Conservation (phyloP, 371 early-diverging fungal species). For the Pancytospora philotis region DNA sequence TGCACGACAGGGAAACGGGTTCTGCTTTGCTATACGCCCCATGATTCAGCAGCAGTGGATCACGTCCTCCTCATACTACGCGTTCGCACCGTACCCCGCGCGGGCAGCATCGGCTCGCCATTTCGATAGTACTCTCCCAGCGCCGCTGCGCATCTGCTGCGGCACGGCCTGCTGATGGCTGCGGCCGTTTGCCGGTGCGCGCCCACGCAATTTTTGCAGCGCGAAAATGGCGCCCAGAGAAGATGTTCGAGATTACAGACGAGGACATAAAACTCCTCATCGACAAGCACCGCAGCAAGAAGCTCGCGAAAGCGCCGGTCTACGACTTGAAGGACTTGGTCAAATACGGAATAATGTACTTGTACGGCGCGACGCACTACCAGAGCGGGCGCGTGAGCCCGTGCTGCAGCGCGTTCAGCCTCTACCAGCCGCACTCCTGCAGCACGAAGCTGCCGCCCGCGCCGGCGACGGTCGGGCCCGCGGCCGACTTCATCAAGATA, state of each 20-base stretch:
- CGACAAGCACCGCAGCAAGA: slow-evolving; percentile 7
- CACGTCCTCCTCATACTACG: too few species aligned
- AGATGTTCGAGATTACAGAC: slow-evolving; percentile 26
- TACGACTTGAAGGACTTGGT: slow-evolving; percentile 17
- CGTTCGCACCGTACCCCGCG: too few species aligned
- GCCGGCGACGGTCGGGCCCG: not conserved
- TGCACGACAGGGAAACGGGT: too few species aligned
- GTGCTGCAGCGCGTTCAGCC: not conserved
- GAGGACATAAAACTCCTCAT: slow-evolving; percentile 14
- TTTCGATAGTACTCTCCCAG: too few species aligned
- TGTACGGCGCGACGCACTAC: slow-evolving; percentile 22
- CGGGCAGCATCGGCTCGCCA: too few species aligned
- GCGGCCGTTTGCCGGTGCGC: too few species aligned
- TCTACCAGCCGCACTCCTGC: slow-evolving; percentile 4
- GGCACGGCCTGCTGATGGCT: too few species aligned
- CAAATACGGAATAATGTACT: slow-evolving; percentile 18
- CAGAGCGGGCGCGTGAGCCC: not conserved
- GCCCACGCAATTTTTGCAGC: too few species aligned
- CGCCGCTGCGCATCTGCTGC: too few species aligned
- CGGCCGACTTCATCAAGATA: not conserved
- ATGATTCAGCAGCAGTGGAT: too few species aligned
- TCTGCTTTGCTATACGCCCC: too few species aligned
- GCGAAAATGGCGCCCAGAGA: too few species aligned
- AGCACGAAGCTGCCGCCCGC: not conserved
- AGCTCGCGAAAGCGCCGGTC: not conserved